Evolutionary conservation across 176 grass and related monocot genomes (phyloP), one percentile per base, ranked within the genome.

Genomic region (Musa acuminata): DNA sequence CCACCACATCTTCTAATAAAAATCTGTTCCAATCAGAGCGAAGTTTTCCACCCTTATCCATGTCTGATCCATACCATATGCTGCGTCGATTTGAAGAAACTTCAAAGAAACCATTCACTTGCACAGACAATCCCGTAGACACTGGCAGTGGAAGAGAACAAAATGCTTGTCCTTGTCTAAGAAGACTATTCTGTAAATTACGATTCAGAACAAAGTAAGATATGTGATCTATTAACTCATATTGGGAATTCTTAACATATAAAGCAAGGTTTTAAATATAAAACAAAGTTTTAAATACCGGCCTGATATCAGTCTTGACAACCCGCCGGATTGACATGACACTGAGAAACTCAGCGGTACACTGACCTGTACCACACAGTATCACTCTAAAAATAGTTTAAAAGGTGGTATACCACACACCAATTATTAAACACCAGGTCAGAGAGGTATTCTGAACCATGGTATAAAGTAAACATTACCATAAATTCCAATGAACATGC

Each of bases 51-150:
- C 87, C 93, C 67, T 87, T 92, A 82, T 97, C 93, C 93, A 97
- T 97, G 80, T 97, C 93, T 86, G 85, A 85, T 20, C 93, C 93
- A 77, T 88, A 97, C 93, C 93, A 97, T 81, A 97, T 90, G 75
- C 86, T 89, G 77, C 93, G 93, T 14, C 93, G 85, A 75, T 97
- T 97, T 54, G 93, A 97, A 1, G 93, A 92, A 82, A 97, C 88
- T 82, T 97, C 93, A 79, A 97, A 97, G 84, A 92, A 97, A 83
- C 87, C 90, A 88, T 97, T 97, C 83, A 97, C 93, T 68, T 97
- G 93, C 64, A 97, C 90, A 77, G 93, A 64, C 77, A 97, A 67
- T 59, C 93, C 93, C 53, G 93, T 97, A 68, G 73, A 77, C 80
- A 97, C 93, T 75, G 93, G 93, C 82, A 97, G 84, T 77, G 93